Evolutionary conservation across 2,329 filamentous ascomycete species (phyloP).

Genomic region (Hypoxylon sp.): DNA sequence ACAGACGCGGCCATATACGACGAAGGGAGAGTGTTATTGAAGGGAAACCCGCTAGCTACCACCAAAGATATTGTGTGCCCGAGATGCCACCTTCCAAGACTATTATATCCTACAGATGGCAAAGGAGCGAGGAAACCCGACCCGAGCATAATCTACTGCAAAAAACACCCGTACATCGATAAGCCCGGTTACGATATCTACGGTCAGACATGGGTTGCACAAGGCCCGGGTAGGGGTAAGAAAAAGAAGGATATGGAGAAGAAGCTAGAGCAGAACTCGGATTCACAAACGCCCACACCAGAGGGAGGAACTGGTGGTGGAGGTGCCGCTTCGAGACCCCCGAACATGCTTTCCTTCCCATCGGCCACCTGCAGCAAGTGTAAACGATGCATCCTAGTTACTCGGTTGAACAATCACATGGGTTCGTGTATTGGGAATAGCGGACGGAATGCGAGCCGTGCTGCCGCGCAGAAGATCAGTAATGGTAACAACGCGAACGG

Average conservation of each 20-base stretch:
- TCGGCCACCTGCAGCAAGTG: slow-evolving; percentile 78
- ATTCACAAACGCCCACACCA: slow-evolving; percentile 60
- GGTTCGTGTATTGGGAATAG: slow-evolving; percentile 77
- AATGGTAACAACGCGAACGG: slow-evolving; percentile 64
- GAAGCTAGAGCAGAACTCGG: slow-evolving; percentile 61
- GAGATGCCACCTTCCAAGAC: slow-evolving; percentile 79
- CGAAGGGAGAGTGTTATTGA: slow-evolving; percentile 76
- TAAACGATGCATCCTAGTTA: slow-evolving; percentile 75
- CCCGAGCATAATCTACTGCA: slow-evolving; percentile 81
- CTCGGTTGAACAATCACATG: slow-evolving; percentile 77
- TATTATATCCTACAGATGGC: slow-evolving; percentile 80
- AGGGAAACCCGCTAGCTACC: slow-evolving; percentile 80
- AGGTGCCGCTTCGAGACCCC: slow-evolving; percentile 61
- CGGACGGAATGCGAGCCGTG: slow-evolving; percentile 73
- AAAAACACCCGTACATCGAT: slow-evolving; percentile 82
- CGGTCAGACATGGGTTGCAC: slow-evolving; percentile 83
- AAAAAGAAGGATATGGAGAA: slow-evolving; percentile 84
- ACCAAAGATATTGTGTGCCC: slow-evolving; percentile 80
- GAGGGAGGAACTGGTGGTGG: slow-evolving; percentile 60
- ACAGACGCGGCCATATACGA: slow-evolving; percentile 79
- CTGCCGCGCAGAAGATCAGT: slow-evolving; percentile 74
- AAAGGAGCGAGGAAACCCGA: slow-evolving; percentile 76
- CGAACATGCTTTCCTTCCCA: slow-evolving; percentile 75
- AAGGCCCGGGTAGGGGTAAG: slow-evolving; percentile 78
- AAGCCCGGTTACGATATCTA: slow-evolving; percentile 85